These are phyloP conservation scores for Knufia fluminis DNA, from an alignment of 2,329 filamentous ascomycete species.

Conservation along the genomic window DNA sequence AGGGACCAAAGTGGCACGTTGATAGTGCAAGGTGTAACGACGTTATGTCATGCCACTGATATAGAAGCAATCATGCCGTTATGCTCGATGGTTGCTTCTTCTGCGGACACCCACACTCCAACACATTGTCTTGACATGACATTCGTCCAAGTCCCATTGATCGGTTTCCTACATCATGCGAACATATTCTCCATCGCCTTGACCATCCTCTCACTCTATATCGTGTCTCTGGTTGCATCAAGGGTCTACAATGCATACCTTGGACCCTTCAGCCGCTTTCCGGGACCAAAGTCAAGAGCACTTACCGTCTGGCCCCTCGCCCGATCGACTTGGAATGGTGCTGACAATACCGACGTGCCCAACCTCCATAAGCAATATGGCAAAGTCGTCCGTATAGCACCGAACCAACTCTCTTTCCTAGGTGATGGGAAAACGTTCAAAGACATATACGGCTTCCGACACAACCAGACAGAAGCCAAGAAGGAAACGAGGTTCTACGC, in stretches of 20 bases:
- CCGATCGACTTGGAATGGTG: not conserved
- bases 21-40: no score
- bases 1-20: no score
- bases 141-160: not conserved
- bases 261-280: slow-evolving; percentile 24
- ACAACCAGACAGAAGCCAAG: slow-evolving; percentile 23
- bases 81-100: no score
- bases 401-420: slow-evolving; percentile 32
- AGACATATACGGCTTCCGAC: slow-evolving; percentile 28
- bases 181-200: not conserved
- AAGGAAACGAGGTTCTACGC: slow-evolving; percentile 33
- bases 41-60: no score
- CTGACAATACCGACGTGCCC: not conserved
- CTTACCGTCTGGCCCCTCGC: not conserved
- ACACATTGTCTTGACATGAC: not conserved
- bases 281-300: slow-evolving; percentile 22
- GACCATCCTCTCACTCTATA: not conserved
- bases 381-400: slow-evolving; percentile 31
- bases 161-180: not conserved
- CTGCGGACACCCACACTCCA: no score
- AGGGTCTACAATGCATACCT: slow-evolving; percentile 18
- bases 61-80: no score
- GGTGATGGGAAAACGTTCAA: slow-evolving; percentile 23
- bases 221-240: not conserved
- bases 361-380: slow-evolving; percentile 16